Evolutionary conservation across 2,329 filamentous ascomycete species (phyloP), one percentile per base, ranked within the genome.

Genomic region (Cladophialophora chaetospira): DNA sequence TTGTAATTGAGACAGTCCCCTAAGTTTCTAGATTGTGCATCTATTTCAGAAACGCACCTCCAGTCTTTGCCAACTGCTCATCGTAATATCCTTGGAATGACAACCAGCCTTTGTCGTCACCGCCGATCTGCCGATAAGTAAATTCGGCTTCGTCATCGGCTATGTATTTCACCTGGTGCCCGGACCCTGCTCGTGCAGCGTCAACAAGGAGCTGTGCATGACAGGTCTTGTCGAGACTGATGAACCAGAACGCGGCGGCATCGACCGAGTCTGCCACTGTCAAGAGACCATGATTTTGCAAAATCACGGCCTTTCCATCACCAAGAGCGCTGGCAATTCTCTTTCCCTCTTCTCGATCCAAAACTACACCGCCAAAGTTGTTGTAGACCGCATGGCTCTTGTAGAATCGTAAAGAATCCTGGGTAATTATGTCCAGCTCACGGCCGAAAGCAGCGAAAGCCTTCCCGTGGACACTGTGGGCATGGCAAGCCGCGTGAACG

Each of bases 51-150:
- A n/a, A n/a, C n/a, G n/a, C n/a, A n/a, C n/a, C n/a, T n/a, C n/a
- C n/a, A n/a, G 77, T 81, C 70, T 75, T 80, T 8, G 74, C 75
- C 35, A 81, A 60, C 15, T 79, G 71, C 62, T 81, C 78, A 66
- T 82, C 79, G 63, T 79, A 82, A 60, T 82, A 80, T 8, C 75
- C 73, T 63, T 82, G 79, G 55, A 81, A 81, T 3, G 75, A 76
- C 42, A 81, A 67, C 77, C 77, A 82, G 0, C 78, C 79, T 63
- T 81, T 82, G 66, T 77, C 77, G 0, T 78, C 73, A 3, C 55
- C 62, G n/a, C 66, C 63, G 28, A 66, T 60, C 45, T 66, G 62
- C 28, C 63, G 40, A 42, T 61, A 62, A 1, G 65, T 62, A 36
- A 63, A 65, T 49, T 60, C 63, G 13, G 66, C 65, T 33, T 67